Conservation (phyloP, 2,329 filamentous ascomycete species). For the Monilinia aucupariae region DNA sequence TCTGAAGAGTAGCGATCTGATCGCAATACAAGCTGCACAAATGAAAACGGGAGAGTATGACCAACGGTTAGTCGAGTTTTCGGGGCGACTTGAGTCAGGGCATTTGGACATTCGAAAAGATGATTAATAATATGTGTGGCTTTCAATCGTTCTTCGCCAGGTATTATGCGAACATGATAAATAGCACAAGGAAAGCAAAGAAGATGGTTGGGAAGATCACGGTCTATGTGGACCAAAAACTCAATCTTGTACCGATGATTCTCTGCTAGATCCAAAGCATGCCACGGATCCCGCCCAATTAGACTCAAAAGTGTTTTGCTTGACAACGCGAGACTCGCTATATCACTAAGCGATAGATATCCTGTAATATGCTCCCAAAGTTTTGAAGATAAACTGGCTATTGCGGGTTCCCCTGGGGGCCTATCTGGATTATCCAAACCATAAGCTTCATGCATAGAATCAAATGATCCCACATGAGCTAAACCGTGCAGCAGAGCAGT, state of each 20-base stretch:
- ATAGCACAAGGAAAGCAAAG: slow-evolving; percentile 53
- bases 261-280: slow-evolving; percentile 38
- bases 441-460: slow-evolving; percentile 23
- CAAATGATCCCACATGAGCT: slow-evolving; percentile 30
- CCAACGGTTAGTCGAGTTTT: slow-evolving; percentile 49
- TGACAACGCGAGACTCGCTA: slow-evolving; percentile 45
- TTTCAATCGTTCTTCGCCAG: slow-evolving; percentile 49
- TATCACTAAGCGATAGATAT: slow-evolving; percentile 42
- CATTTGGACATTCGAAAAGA: slow-evolving; percentile 51
- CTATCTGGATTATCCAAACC: slow-evolving; percentile 19
- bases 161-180: slow-evolving; percentile 50
- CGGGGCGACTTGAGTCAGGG: slow-evolving; percentile 45
- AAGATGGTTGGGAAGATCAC: slow-evolving; percentile 48
- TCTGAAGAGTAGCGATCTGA: slow-evolving; percentile 42
- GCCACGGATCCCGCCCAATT: slow-evolving; percentile 40
- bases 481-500: slow-evolving; percentile 34
- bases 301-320: slow-evolving; percentile 43
- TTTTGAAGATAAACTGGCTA: slow-evolving; percentile 41
- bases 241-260: slow-evolving; percentile 43
- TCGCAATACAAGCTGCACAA: slow-evolving; percentile 52
- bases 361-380: slow-evolving; percentile 44
- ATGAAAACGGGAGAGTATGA: slow-evolving; percentile 51
- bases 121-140: slow-evolving; percentile 50
- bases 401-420: slow-evolving; percentile 38
- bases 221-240: slow-evolving; percentile 49